Percentiles rank a stretch among this genome's conserved stretches.
Conservation (phyloP, 257 asterid genomes). For the Salvia rosmarinus region DNA sequence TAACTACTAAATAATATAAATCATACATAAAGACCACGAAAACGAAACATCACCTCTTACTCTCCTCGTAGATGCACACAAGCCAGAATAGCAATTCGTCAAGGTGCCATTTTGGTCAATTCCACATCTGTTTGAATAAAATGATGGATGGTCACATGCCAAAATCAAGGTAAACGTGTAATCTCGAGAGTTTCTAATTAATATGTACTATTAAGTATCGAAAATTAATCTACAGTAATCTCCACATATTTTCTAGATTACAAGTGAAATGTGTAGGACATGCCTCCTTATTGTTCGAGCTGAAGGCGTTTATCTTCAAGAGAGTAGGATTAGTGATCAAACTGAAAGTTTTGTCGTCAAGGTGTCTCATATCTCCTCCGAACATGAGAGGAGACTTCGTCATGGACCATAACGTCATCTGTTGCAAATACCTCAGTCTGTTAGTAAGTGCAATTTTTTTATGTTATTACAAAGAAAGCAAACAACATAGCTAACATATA, state of each 20-base stretch:
- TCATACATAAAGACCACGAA: not conserved
- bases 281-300: constrained; percentile 88
- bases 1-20: not conserved
- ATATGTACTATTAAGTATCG: not conserved
- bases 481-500: not conserved
- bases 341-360: constrained; percentile 56
- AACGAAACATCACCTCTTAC: constrained; percentile 51
- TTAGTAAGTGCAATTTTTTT: not conserved
- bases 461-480: constrained; percentile 14
- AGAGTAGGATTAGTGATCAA: constrained; percentile 83
- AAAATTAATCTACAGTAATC: not conserved
- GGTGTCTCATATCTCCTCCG: constrained; percentile 92
- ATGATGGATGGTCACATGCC: not conserved
- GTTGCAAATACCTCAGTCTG: constrained; percentile 31
- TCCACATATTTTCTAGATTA: not conserved
- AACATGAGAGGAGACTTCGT: constrained; percentile 92
- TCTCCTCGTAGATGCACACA: constrained; percentile 68
- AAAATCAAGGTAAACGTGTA: constrained; percentile 5
- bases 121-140: constrained; percentile 76
- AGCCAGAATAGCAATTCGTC: constrained; percentile 71
- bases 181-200: constrained; percentile 9
- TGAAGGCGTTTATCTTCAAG: constrained; percentile 77
- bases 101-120: constrained; percentile 74
- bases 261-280: constrained; percentile 35
- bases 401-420: constrained; percentile 97